These are phyloP conservation scores for Aphanomyces stellatus DNA, from an alignment of 352 stramenopile species.

Conservation along the genomic window DNA sequence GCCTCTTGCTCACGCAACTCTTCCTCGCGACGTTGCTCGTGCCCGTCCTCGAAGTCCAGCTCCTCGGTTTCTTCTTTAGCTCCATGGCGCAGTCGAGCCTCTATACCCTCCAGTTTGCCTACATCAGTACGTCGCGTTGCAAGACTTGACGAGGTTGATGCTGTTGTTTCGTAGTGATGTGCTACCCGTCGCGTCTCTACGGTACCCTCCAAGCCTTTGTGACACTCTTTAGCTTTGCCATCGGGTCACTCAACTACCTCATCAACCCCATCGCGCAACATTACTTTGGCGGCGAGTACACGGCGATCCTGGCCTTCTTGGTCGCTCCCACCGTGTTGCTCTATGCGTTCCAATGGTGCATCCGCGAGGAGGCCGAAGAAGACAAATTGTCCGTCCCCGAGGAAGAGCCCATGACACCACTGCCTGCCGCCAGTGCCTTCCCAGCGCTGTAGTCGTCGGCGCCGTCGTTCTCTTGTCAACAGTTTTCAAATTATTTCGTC, in stretches of 20 bases:
- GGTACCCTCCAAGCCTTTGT: conserved; percentile 73
- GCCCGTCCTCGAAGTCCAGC: conserved; percentile 44
- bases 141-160: not conserved
- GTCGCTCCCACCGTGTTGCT: conserved; percentile 42
- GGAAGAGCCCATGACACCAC: conserved; percentile 17
- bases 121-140: conserved; percentile 55
- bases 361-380: conserved; percentile 49
- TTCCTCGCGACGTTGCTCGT: conserved; percentile 58
- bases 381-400: conserved; percentile 1
- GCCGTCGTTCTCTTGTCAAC: too few relatives aligned
- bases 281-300: conserved; percentile 63
- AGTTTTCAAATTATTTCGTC: too few relatives aligned
- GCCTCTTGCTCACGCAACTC: conserved; percentile 50
- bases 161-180: conserved; percentile 51
- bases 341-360: conserved; percentile 54
- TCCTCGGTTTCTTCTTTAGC: conserved; percentile 62
- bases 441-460: too few relatives aligned
- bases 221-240: conserved; percentile 52
- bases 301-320: conserved; percentile 40
- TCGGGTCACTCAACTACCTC: conserved; percentile 62
- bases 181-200: conserved; percentile 64
- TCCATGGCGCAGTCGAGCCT: conserved; percentile 66
- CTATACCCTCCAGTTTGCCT: conserved; percentile 77
- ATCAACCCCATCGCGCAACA: conserved; percentile 67
- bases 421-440: too few relatives aligned